Percentiles rank a stretch among this genome's conserved stretches.
These are phyloP conservation scores for Macrolepiota albuminosa DNA, from an alignment of 768 basidiomycete genomes.

Conservation along the genomic window DNA sequence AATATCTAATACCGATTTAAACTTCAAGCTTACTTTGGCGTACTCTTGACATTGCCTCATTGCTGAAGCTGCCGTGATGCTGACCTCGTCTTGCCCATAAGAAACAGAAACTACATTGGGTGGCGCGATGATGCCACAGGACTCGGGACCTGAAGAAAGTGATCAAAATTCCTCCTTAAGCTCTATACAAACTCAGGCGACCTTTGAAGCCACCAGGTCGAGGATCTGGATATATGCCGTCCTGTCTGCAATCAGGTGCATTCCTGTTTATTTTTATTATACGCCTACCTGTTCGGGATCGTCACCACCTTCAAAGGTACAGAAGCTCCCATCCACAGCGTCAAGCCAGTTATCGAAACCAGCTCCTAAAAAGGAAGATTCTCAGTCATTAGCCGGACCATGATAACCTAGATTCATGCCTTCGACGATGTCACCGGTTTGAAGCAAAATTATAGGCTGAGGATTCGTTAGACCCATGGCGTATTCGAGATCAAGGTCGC, in stretches of 20 bases:
- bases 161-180: not conserved
- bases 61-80: conserved; percentile 32
- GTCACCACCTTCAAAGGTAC: conserved; percentile 42
- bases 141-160: conserved; percentile 22
- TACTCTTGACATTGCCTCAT: conserved; percentile 44
- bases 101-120: conserved; percentile 39
- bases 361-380: conserved; percentile 24
- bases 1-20: not conserved
- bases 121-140: conserved; percentile 38
- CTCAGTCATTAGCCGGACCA: not conserved
- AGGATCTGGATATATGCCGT: conserved; percentile 19
- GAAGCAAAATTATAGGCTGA: conserved; percentile 38
- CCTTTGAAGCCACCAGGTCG: conserved; percentile 14
- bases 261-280: not conserved
- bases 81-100: conserved; percentile 39
- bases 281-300: conserved; percentile 27
- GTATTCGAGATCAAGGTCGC: conserved; percentile 54
- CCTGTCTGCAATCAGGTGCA: conserved; percentile 8
- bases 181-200: not conserved
- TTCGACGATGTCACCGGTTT: conserved; percentile 38
- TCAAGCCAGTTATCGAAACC: conserved; percentile 46
- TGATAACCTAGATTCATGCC: conserved; percentile 17
- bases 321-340: conserved; percentile 41
- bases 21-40: conserved; percentile 27
- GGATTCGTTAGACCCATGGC: conserved; percentile 42